Evolutionary conservation across 2,329 filamentous ascomycete species (phyloP), one percentile per base, ranked within the genome.

Genomic region (Coniochaeta ligniaria): DNA sequence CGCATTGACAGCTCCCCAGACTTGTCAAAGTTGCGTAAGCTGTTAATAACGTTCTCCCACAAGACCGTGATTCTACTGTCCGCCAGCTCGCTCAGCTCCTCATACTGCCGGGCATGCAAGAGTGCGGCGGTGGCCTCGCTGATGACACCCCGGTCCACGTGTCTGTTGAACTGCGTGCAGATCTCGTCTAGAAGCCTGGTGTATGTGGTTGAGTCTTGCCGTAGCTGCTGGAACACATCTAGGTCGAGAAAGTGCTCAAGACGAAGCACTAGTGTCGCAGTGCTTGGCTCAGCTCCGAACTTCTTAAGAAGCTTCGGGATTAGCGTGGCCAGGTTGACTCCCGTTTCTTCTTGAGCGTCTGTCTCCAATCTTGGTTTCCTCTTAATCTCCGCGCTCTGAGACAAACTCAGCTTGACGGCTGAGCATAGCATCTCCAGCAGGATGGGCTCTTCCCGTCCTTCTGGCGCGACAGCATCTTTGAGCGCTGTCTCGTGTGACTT

Each of bases 251-350:
- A 85, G 69, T 94, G 91, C 71, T 96, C 91, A 50, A 99, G 79
- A 35, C 92, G 86, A 26, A 99, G 81, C 54, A 97, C 92, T 26
- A 90, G 86, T 11, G 92, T 90, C 1, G 93, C 92, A 26, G 94
- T 93, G 68, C 90, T 87, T 17, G 95, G 90, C 31, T 90, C 84
- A n/a, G 93, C 91, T 6, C 95, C 94, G 67, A 92, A 99, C 71
- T 97, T 98, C 74, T 89, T 96, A 58, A 99, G 79, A 2, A 99
- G 83, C 64, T 86, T 87, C 0, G 95, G 95, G 59, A 98, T 94
- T 16, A 90, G 80, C 41, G 83, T 80, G 9, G 92, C 91, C 41
- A 99, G 81, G 66, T 89, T 86, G 56, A 92, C 81, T 2, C 91
- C 91, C 38, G 90, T 87, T 57, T 89, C 86, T 68, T 96, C 92